A percentile compares a stretch with the other conserved stretches of the same genome.
phyloP scores from a whole-genome alignment of 192 early-diverging fungal species.

The Gonapodya prolifera region DNA sequence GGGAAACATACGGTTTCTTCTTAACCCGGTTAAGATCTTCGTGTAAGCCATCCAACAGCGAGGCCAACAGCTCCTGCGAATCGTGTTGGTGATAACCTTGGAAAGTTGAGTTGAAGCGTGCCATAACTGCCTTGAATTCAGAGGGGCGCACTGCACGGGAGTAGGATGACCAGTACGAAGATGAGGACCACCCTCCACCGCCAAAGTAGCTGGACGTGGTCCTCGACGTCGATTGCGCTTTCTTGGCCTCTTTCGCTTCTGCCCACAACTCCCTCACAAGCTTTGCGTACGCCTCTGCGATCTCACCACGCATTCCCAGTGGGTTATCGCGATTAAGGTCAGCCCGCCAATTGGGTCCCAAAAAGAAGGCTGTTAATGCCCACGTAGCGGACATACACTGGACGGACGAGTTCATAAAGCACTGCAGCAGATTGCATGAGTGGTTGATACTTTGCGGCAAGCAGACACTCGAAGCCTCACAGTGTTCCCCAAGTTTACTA shows the following conservation, averaged over 20 bases:
- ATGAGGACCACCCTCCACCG: background rate
- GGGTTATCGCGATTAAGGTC: slow-evolving; percentile 63
- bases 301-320: slow-evolving; percentile 57
- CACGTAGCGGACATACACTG: slow-evolving; percentile 32
- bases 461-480: slow-evolving; percentile 12
- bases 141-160: background rate
- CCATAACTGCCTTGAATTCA: slow-evolving; percentile 21
- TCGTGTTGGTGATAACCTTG: slow-evolving; percentile 71
- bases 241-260: background rate
- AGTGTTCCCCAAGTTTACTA: slow-evolving; percentile 36
- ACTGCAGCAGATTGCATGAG: slow-evolving; percentile 12
- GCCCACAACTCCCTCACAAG: slow-evolving; percentile 55
- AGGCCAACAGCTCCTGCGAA: slow-evolving; percentile 71
- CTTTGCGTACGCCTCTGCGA: slow-evolving; percentile 54
- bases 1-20: slow-evolving; percentile 67
- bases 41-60: slow-evolving; percentile 71
- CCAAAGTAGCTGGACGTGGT: background rate
- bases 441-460: background rate
- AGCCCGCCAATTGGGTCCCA: slow-evolving; percentile 34
- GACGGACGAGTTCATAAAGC: slow-evolving; percentile 43
- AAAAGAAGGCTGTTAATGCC: slow-evolving; percentile 35
- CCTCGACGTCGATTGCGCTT: background rate
- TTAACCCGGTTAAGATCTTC: slow-evolving; percentile 75
- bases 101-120: slow-evolving; percentile 43
- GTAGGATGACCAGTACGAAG: background rate